phyloP scores from a whole-genome alignment of 2,329 filamentous ascomycete genomes.

The Coccinonectria pachysandricola region DNA sequence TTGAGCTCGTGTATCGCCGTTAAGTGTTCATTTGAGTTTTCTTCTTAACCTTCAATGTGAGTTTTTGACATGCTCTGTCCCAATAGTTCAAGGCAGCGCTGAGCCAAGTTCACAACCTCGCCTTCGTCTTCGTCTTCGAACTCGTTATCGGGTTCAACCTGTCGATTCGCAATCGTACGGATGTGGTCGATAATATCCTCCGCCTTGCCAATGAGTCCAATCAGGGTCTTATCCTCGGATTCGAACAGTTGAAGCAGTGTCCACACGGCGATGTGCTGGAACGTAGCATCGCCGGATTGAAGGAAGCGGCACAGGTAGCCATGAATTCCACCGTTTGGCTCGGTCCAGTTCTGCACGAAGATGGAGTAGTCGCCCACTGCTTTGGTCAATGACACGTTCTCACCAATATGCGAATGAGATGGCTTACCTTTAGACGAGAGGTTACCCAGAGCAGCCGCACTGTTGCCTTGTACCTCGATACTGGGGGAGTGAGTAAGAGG shows the following conservation, averaged over 20 bases:
- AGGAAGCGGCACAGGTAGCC: constrained; percentile 91
- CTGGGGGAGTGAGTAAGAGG: constrained; percentile 90
- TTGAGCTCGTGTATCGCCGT: no score
- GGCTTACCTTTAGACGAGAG: constrained; percentile 84
- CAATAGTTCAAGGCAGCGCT: constrained; percentile 78
- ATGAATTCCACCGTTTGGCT: constrained; percentile 88
- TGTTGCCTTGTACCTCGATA: constrained; percentile 97
- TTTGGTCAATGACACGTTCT: constrained; percentile 4
- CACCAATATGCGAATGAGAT: not conserved
- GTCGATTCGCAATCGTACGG: constrained; percentile 79
- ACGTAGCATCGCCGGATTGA: constrained; percentile 87
- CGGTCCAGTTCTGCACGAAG: constrained; percentile 87
- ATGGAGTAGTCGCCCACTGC: constrained; percentile 92
- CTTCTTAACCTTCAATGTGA: constrained; percentile 77
- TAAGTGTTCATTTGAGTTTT: no score
- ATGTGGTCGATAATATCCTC: constrained; percentile 90
- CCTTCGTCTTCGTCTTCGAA: constrained; percentile 83
- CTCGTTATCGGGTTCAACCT: constrained; percentile 77
- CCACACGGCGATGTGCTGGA: constrained; percentile 99
- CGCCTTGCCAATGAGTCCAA: constrained; percentile 78
- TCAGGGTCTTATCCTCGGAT: constrained; percentile 83
- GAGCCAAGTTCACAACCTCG: constrained; percentile 84
- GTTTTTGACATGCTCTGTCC: constrained; percentile 67
- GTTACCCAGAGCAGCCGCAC: constrained; percentile 89
- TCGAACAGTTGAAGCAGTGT: constrained; percentile 91